phyloP scores from a whole-genome alignment of 208 protist species.

The Tetramitus jugosus region DNA sequence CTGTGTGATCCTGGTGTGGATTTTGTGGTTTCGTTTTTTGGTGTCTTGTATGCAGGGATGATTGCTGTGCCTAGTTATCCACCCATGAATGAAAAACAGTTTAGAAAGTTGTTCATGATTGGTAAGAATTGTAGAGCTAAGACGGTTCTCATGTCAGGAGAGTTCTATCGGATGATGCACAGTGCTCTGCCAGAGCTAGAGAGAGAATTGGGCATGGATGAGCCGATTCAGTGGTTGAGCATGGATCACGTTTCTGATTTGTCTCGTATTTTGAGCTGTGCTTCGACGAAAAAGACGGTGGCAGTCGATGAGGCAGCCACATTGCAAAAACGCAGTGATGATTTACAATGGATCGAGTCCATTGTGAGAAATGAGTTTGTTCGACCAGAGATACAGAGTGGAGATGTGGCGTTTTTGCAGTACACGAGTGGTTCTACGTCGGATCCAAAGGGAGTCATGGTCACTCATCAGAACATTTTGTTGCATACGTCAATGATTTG shows the following conservation, averaged over 20 bases:
- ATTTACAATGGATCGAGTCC: not conserved
- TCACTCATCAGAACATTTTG: slow-evolving; percentile 20
- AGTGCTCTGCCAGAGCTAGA: not conserved
- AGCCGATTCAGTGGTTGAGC: not conserved
- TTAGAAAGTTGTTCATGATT: not conserved
- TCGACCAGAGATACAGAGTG: not conserved
- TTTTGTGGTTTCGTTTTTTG: not conserved
- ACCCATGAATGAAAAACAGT: not conserved
- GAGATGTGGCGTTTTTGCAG: not conserved
- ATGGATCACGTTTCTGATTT: not conserved
- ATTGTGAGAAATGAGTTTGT: not conserved
- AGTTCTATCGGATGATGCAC: not conserved
- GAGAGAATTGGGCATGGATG: not conserved
- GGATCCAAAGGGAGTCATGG: slow-evolving; percentile 33
- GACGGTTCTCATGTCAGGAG: not conserved
- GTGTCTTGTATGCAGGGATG: not conserved
- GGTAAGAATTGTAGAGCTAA: not conserved
- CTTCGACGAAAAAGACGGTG: no score
- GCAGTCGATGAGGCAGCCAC: no score
- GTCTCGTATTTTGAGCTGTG: not conserved
- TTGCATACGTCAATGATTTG: not conserved
- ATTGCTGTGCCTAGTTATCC: slow-evolving; percentile 10
- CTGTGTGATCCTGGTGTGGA: not conserved
- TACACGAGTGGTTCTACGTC: slow-evolving; percentile 31
- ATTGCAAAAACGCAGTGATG: not conserved